Evolutionary conservation across 306 rosid species (phyloP), one percentile per base, ranked within the genome.

Genomic region (Ormosia semicastrata): DNA sequence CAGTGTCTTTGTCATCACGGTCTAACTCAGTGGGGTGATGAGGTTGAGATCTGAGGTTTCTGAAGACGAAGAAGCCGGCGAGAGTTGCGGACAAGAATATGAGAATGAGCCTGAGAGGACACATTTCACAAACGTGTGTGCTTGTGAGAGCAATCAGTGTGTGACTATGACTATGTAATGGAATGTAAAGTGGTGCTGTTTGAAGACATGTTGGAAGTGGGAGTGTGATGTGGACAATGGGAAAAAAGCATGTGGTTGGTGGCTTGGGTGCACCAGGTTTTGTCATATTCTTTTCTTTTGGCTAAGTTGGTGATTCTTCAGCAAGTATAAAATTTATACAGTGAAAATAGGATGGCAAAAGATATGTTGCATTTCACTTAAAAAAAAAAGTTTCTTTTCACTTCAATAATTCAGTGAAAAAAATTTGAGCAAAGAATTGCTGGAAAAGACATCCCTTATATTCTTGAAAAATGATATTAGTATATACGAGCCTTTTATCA

Each of bases 11-110:
- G 63, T n/a, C 2, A 12, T 39, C 34, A 5, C 32, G 5, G 0
- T 75, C 83, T 13, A 58, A 37, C 34, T 79, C 74, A 13, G 59
- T 9, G 67, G 83, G 66, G 0, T 73, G 84, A 36, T 24, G 24
- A 24, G 76, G 76, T 40, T 82, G 82, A 52, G 90, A 94, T 79
- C 89, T 90, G 91, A 91, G 87, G 89, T 89, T 91, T 29, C 89
- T 77, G 91, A 94, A 77, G 76, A 94, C 86, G 37, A 92, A 89
- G 87, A 90, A 92, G 13, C 95, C 97, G 78, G 98, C 98, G 3
- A 94, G 92, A 64, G 94, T 90, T 58, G 98, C 98, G 1, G 98
- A 92, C 60, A 94, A 85, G 83, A 94, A 90, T 15, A 94, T 87
- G 41, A 94, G 88, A 75, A 94, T 90, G 33, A 94, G 77, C 66